A percentile compares a stretch with the other conserved stretches of the same genome.
These are phyloP conservation scores for Phialophora verrucosa DNA, from an alignment of 2,329 filamentous ascomycete species.

Conservation along the genomic window DNA sequence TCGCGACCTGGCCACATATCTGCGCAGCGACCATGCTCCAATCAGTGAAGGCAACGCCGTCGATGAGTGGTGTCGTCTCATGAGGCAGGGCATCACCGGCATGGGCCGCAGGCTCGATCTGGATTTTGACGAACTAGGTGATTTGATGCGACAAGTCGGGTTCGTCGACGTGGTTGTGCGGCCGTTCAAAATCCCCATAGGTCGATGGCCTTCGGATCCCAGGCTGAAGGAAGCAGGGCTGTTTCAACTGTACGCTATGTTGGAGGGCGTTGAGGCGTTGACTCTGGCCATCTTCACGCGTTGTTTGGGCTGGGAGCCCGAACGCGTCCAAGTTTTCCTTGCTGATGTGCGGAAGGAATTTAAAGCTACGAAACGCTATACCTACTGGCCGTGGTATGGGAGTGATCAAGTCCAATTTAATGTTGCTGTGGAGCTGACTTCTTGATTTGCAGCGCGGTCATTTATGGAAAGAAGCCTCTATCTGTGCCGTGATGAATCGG, in stretches of 20 bases:
- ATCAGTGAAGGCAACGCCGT: conserved; percentile 37
- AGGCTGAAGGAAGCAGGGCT: conserved; percentile 19
- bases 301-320: conserved; percentile 21
- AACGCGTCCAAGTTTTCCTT: conserved; percentile 38
- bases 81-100: conserved; percentile 48
- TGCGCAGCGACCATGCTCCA: conserved; percentile 39
- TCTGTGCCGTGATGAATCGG: not conserved
- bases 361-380: conserved; percentile 27
- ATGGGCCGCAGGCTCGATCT: conserved; percentile 52
- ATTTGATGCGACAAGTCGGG: conserved; percentile 37
- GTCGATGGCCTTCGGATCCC: conserved; percentile 43
- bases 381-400: conserved; percentile 32
- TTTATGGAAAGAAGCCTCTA: conserved; percentile 15
- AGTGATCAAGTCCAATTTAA: conserved; percentile 36
- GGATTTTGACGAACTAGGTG: conserved; percentile 39
- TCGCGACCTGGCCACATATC: conserved; percentile 43
- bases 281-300: conserved; percentile 24
- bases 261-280: conserved; percentile 24
- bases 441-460: not conserved
- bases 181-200: conserved; percentile 40
- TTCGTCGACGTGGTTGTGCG: conserved; percentile 40
- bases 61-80: conserved; percentile 28
- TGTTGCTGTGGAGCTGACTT: conserved; percentile 9
- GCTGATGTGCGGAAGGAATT: conserved; percentile 37
- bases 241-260: conserved; percentile 20